Conservation (phyloP, 495 filamentous ascomycete genomes). For the Hypoxylon lenormandii region DNA sequence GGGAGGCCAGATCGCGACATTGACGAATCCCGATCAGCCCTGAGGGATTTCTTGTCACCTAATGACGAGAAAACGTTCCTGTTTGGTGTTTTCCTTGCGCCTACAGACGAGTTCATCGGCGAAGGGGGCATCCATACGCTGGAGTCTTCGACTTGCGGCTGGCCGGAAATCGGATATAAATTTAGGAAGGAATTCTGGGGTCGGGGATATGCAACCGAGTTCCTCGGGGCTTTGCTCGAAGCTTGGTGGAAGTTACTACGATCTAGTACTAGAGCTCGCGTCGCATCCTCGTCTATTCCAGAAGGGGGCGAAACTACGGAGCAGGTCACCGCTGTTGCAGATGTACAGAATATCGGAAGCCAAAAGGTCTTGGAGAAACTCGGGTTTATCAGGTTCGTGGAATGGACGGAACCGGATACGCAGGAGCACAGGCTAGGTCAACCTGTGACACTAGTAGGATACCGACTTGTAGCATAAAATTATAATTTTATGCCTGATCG, state of each 20-base stretch:
- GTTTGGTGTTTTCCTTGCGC: slow-evolving; percentile 56
- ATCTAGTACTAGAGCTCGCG: neutral
- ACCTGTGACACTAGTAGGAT: slow-evolving; percentile 15
- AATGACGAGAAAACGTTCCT: slow-evolving; percentile 50
- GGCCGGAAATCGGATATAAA: slow-evolving; percentile 66
- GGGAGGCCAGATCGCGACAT: slow-evolving; percentile 53
- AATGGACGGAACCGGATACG: slow-evolving; percentile 23
- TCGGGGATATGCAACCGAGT: slow-evolving; percentile 61
- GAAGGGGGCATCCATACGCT: slow-evolving; percentile 53
- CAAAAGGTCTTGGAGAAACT: slow-evolving; percentile 30
- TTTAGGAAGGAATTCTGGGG: slow-evolving; percentile 60
- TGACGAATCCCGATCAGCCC: slow-evolving; percentile 48
- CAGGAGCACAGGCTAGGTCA: slow-evolving; percentile 20
- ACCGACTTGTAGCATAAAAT: neutral
- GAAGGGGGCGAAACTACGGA: slow-evolving; percentile 1
- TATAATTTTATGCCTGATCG: too few relatives aligned
- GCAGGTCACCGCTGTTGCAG: slow-evolving; percentile 23
- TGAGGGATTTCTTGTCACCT: slow-evolving; percentile 49
- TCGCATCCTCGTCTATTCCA: slow-evolving; percentile 10
- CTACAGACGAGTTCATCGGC: slow-evolving; percentile 56
- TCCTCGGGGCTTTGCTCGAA: slow-evolving; percentile 54
- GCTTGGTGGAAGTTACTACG: slow-evolving; percentile 58
- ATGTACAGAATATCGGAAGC: slow-evolving; percentile 15
- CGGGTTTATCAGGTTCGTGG: slow-evolving; percentile 22
- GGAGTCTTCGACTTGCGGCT: slow-evolving; percentile 44